These are phyloP conservation scores for Pholiota microspora DNA, from an alignment of 768 basidiomycete species.

Conservation along the genomic window DNA sequence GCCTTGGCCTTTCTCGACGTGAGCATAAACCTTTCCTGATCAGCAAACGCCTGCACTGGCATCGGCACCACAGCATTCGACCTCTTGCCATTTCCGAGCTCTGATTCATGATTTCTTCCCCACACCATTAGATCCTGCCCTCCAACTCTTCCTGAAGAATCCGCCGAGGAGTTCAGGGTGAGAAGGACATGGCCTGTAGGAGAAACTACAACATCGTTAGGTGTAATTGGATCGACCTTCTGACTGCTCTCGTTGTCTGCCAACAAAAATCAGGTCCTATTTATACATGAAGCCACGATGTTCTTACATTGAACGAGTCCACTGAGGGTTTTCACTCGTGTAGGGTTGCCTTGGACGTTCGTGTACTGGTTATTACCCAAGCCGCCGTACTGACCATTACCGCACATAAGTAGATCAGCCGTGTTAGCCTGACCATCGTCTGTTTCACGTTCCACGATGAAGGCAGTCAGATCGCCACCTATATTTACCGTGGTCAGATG, in stretches of 20 bases:
- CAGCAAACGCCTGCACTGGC: conserved; percentile 47
- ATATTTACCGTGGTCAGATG: neutral
- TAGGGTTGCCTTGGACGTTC: conserved; percentile 68
- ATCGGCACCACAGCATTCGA: conserved; percentile 55
- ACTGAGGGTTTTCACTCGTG: conserved; percentile 75
- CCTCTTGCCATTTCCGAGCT: conserved; percentile 75
- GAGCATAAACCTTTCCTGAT: conserved; percentile 56
- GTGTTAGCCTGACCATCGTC: conserved; percentile 23
- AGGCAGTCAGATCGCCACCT: conserved; percentile 80
- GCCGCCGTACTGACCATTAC: conserved; percentile 83
- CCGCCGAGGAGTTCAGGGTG: conserved; percentile 61
- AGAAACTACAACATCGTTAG: conserved; percentile 63
- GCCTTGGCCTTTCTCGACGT: conserved; percentile 44
- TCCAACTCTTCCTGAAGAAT: conserved; percentile 44
- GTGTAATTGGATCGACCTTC: conserved; percentile 61
- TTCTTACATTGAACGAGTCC: conserved; percentile 82
- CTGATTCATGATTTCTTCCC: conserved; percentile 73
- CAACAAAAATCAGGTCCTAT: conserved; percentile 3
- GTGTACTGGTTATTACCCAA: conserved; percentile 68
- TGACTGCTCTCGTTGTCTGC: conserved; percentile 65
- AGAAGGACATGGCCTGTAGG: conserved; percentile 75
- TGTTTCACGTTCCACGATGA: conserved; percentile 58
- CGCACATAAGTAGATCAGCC: conserved; percentile 64
- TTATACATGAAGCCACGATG: neutral
- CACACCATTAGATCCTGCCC: conserved; percentile 70